Conservation (phyloP, 75 land plant genomes). For the Adiantum capillusveneris region DNA sequence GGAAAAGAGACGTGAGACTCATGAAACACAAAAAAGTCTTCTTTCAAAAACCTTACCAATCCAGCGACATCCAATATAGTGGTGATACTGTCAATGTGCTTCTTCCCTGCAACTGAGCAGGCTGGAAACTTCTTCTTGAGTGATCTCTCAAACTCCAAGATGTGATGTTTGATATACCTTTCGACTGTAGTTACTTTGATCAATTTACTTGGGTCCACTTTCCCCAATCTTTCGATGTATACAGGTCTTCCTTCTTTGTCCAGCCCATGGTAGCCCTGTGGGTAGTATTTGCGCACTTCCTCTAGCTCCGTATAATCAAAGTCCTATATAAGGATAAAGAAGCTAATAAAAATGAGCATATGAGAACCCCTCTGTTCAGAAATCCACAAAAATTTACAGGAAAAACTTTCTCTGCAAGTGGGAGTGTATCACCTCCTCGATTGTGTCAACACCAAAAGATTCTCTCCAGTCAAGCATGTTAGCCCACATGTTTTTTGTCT, state of each 20-base stretch:
- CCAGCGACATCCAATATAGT: constrained; percentile 83
- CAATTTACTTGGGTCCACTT: constrained; percentile 64
- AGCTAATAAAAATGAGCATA: not conserved
- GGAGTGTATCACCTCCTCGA: constrained; percentile 42
- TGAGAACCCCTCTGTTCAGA: not conserved
- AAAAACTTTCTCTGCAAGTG: not conserved
- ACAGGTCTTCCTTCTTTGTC: constrained; percentile 86
- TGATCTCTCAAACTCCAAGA: constrained; percentile 59
- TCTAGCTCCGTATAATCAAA: constrained; percentile 51
- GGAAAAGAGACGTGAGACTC: no score
- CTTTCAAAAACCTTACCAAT: constrained; percentile 68
- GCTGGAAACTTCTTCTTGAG: constrained; percentile 65
- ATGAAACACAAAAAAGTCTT: no score
- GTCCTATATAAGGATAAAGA: constrained; percentile 27
- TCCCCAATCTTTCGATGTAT: constrained; percentile 72
- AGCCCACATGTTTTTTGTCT: constrained; percentile 63
- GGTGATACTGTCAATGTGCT: constrained; percentile 76
- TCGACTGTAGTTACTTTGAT: constrained; percentile 74
- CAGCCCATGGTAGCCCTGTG: constrained; percentile 79
- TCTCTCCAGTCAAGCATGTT: constrained; percentile 71
- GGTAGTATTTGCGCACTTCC: constrained; percentile 64
- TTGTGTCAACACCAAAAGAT: constrained; percentile 63
- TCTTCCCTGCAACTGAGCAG: constrained; percentile 70
- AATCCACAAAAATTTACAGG: not conserved
- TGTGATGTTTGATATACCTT: constrained; percentile 66